Conservation (phyloP, 768 basidiomycete species). For the Tulasnella sp. region DNA sequence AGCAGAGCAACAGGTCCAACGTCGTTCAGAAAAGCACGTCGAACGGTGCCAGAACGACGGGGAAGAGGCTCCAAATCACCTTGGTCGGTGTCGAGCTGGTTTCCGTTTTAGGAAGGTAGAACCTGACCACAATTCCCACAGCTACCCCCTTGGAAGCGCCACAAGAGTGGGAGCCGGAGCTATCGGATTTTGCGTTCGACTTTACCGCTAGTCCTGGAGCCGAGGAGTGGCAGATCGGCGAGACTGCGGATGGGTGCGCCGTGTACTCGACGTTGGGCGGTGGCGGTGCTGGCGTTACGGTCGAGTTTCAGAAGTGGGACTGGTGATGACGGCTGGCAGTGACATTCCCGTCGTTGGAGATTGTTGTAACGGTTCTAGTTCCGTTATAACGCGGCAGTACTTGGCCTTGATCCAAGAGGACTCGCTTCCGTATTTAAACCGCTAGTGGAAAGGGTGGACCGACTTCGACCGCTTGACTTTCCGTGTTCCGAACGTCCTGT, state of each 20-base stretch:
- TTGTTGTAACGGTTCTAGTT: too few species aligned
- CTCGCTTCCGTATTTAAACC: too few species aligned
- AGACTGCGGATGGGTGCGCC: slow-evolving; percentile 9
- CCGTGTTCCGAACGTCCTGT: too few species aligned
- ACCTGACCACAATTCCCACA: background rate
- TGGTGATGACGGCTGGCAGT: background rate
- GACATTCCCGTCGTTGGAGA: background rate
- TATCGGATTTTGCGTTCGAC: background rate
- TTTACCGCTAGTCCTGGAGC: background rate
- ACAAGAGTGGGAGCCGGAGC: background rate
- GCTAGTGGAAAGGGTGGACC: too few species aligned
- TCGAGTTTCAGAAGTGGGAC: slow-evolving; percentile 19
- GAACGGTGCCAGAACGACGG: background rate
- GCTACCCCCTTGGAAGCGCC: background rate
- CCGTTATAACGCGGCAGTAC: too few species aligned
- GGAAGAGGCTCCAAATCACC: background rate
- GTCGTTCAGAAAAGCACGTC: background rate
- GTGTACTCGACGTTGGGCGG: background rate
- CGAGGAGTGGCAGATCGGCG: slow-evolving; percentile 11
- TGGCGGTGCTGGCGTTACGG: background rate
- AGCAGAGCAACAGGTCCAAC: background rate
- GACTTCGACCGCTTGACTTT: too few species aligned
- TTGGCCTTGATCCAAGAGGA: too few species aligned
- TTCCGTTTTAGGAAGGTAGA: background rate
- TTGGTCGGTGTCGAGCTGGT: background rate